Conservation (phyloP, 495 filamentous ascomycete species). For the Entonaema liquescens region DNA sequence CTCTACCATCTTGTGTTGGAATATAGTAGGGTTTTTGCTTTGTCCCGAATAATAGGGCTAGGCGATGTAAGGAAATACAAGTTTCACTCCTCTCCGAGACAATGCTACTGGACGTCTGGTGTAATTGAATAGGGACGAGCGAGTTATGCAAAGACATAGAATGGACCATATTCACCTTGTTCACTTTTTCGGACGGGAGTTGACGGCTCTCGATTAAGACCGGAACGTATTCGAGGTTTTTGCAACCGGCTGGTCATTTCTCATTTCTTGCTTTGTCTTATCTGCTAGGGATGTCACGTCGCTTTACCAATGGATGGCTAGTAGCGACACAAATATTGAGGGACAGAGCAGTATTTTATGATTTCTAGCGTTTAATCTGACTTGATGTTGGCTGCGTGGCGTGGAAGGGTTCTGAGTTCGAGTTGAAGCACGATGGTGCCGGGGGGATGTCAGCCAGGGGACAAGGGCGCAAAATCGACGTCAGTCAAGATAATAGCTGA, state of each 20-base stretch:
- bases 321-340: neutral
- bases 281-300: constrained; percentile 5
- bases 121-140: neutral
- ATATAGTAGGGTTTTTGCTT: constrained; percentile 12
- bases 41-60: constrained; percentile 1
- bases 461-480: neutral
- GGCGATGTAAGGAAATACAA: constrained; percentile 5
- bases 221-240: constrained; percentile 47
- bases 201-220: constrained; percentile 35
- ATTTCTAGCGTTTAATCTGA: constrained; percentile 12
- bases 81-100: neutral
- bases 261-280: constrained; percentile 21
- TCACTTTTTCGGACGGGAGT: constrained; percentile 47
- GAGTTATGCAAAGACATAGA: neutral
- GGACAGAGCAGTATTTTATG: neutral
- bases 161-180: constrained; percentile 43
- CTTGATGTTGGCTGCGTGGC: neutral
- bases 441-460: constrained; percentile 26
- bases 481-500: neutral
- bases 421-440: neutral
- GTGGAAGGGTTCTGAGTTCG: neutral
- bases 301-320: neutral
- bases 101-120: neutral
- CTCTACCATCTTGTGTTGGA: neutral
- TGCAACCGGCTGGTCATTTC: constrained; percentile 54